phyloP scores from a whole-genome alignment of 495 filamentous ascomycete genomes.

The Penicillium malachiteum region DNA sequence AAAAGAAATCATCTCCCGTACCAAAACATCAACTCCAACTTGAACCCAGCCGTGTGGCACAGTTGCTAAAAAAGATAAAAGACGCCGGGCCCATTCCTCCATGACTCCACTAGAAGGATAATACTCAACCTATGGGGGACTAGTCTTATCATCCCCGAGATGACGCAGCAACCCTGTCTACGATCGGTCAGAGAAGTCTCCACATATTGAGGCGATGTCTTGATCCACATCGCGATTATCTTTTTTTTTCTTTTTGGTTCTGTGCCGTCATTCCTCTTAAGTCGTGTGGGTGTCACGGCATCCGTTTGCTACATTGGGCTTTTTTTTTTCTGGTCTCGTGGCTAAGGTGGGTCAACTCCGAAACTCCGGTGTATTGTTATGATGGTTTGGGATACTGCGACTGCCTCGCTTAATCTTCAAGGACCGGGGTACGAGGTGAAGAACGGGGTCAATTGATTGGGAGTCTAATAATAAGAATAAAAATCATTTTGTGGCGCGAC shows the following conservation, averaged over 20 bases:
- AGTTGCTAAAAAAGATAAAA: neutral
- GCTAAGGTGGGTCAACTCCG: neutral
- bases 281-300: neutral
- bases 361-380: neutral
- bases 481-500: too few species aligned
- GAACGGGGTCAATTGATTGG: neutral
- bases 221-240: neutral
- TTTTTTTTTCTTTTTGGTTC: neutral
- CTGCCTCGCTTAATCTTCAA: neutral
- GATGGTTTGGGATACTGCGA: neutral
- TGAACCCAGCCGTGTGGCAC: neutral
- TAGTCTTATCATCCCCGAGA: neutral
- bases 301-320: neutral
- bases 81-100: neutral
- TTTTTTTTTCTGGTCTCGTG: neutral
- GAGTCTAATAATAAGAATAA: neutral
- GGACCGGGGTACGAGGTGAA: neutral
- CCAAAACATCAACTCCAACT: neutral
- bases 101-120: neutral
- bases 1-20: too few species aligned
- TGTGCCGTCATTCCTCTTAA: neutral
- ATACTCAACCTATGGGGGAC: neutral
- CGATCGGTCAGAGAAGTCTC: neutral
- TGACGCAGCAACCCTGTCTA: neutral
- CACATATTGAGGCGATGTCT: conserved; percentile 1